A percentile compares a stretch with the other conserved stretches of the same genome.
phyloP scores from a whole-genome alignment of 768 basidiomycete species.

The Tylopilus sp. region DNA sequence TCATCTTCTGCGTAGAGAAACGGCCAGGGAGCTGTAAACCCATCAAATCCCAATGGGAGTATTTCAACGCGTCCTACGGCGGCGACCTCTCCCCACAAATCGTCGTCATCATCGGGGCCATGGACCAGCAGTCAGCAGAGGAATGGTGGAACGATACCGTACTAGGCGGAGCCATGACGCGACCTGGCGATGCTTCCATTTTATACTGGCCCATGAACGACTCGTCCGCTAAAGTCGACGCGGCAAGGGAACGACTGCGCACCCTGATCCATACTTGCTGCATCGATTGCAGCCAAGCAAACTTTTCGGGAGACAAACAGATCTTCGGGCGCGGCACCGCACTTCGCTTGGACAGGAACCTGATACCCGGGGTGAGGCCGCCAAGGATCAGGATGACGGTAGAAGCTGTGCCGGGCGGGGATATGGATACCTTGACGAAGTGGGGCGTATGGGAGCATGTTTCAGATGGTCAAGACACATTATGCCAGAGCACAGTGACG shows the following conservation, averaged over 20 bases:
- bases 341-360: conserved; percentile 4
- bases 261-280: conserved; percentile 19
- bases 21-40: background rate
- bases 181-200: conserved; percentile 8
- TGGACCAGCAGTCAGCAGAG: conserved; percentile 14
- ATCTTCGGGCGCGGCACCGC: conserved; percentile 11
- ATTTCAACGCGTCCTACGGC: conserved; percentile 21
- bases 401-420: background rate
- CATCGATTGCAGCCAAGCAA: conserved; percentile 23
- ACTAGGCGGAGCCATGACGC: background rate
- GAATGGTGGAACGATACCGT: conserved; percentile 18
- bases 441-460: conserved; percentile 21
- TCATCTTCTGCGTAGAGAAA: conserved; percentile 20
- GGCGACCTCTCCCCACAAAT: conserved; percentile 26
- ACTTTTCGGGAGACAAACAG: conserved; percentile 2
- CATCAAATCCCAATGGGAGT: conserved; percentile 21
- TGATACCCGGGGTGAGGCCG: conserved; percentile 1
- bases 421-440: conserved; percentile 18
- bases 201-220: conserved; percentile 15
- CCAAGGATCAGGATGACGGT: background rate
- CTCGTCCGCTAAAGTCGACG: background rate
- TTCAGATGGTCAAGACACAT: background rate
- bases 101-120: conserved; percentile 18
- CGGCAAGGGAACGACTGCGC: conserved; percentile 4
- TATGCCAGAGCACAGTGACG: background rate